Percentiles rank a stretch among this genome's conserved stretches.
phyloP scores from a whole-genome alignment of 2,329 filamentous ascomycete species.

The Xylariaceae sp. region DNA sequence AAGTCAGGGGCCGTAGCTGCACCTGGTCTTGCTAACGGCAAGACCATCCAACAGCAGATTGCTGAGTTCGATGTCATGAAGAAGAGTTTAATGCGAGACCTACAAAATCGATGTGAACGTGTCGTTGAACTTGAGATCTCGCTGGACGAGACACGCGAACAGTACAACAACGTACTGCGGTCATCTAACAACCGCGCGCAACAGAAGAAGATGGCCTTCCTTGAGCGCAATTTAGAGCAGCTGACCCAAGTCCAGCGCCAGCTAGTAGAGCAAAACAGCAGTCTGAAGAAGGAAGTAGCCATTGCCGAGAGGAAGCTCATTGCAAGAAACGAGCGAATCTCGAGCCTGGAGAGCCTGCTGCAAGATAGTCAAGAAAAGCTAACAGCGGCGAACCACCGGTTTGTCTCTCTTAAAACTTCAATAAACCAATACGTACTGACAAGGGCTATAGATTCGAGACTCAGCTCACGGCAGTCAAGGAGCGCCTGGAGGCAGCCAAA shows the following conservation, averaged over 20 bases:
- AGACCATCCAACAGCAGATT: conserved; percentile 96
- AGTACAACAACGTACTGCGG: conserved; percentile 97
- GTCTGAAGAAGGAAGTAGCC: conserved; percentile 97
- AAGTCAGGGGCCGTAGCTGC: conserved; percentile 63
- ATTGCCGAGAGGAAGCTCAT: conserved; percentile 98
- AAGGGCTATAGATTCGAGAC: conserved; percentile 79
- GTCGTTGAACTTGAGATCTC: conserved; percentile 98
- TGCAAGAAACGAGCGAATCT: conserved; percentile 94
- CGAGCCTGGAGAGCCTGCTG: conserved; percentile 87
- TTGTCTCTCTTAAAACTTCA: conserved; percentile 47
- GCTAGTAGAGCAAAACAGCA: conserved; percentile 96
- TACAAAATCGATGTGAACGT: conserved; percentile 97
- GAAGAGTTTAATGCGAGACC: conserved; percentile 97
- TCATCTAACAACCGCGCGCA: conserved; percentile 98
- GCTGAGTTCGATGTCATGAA: conserved; percentile 99
- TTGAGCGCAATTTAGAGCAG: conserved; percentile 97
- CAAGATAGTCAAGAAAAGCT: conserved; percentile 99
- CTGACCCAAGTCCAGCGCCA: conserved; percentile 96
- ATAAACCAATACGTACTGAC: conserved; percentile 37
- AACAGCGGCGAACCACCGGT: conserved; percentile 96
- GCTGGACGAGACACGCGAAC: conserved; percentile 94
- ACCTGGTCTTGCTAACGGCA: conserved; percentile 75
- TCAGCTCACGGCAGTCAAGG: conserved; percentile 96
- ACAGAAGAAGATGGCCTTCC: conserved; percentile 99
- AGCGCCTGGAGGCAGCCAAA: conserved; percentile 95